These are phyloP conservation scores for Sarcocystis neurona DNA, from an alignment of 169 alveolate genomes.

Conservation along the genomic window DNA sequence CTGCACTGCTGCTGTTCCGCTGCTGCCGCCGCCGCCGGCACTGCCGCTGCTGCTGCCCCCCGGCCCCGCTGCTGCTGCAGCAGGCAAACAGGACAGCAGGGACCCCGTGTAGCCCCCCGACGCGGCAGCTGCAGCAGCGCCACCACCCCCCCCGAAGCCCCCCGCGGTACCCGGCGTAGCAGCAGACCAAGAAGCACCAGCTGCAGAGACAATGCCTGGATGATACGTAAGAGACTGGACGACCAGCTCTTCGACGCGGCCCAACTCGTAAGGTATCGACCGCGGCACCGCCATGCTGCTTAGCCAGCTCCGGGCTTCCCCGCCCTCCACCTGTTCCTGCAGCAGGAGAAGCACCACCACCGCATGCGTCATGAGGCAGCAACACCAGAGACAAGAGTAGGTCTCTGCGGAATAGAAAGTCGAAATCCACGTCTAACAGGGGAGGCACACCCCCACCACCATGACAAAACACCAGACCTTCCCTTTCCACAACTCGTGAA, in stretches of 20 bases:
- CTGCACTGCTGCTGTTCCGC: background rate
- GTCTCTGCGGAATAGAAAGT: too few species aligned
- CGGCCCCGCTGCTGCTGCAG: background rate
- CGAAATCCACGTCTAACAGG: too few species aligned
- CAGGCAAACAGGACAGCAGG: background rate
- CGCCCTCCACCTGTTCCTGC: conserved; percentile 5
- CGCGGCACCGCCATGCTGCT: conserved; percentile 8
- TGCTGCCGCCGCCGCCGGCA: background rate
- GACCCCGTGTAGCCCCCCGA: background rate
- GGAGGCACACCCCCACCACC: too few species aligned
- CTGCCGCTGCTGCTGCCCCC: background rate
- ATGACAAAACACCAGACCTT: too few species aligned
- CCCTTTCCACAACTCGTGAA: too few species aligned
- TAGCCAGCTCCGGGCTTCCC: background rate
- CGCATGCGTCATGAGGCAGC: too few species aligned
- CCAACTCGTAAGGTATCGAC: conserved; percentile 29
- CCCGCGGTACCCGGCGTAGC: too few species aligned
- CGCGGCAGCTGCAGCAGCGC: conserved; percentile 8
- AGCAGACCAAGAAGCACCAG: too few species aligned
- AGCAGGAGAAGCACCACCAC: too few species aligned
- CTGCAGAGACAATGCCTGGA: conserved; percentile 11
- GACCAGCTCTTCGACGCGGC: conserved; percentile 31
- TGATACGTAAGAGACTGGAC: conserved; percentile 13
- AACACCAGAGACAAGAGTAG: too few species aligned
- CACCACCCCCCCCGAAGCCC: too few species aligned